Base-by-base conservation (phyloP, 1,284 basidiomycete species). In the Cutaneotrichosporon dermatis region DNA sequence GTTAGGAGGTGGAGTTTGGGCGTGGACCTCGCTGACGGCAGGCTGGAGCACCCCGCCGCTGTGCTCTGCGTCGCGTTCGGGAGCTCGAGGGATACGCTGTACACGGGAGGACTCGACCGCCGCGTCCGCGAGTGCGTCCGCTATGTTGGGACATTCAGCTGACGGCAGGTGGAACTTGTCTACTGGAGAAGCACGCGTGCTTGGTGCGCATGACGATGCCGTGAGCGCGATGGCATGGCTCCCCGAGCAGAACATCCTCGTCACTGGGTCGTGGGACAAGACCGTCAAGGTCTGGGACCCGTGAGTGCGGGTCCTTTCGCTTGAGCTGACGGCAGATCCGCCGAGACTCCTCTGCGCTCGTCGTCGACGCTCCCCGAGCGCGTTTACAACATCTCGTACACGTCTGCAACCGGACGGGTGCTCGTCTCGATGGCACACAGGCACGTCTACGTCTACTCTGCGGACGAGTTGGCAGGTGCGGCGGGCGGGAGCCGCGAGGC, bases 371-470 rank as follows among this genome's bases (percentile, higher is more conserved):
- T 92, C 2, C 90, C 91, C 0, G 88, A 91, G 72, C 87, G 92
- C 45, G 84, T 92, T 33, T 95, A 95, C 76, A 82, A 85, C 65
- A 84, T 94, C 77, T 73, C 74, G n/a, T 75, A 74, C 61, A 69
- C 76, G 13, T 58, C 75, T 2, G 56, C 72, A 1, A 71, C 76
- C 1, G 58, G 58, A 68, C 87, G 83, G 25, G 84, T 96, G 51
- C 90, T 96, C 33, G 87, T 95, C 16, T 89, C 89, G 1, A 90
- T 94, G 87, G 92, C 92, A 1, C 90, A 89, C 63, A 83, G 93
- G 4, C 79, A 91, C 11, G 92, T 96, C 67, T 84, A 88, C 71
- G 91, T 96, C 10, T 96, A 89, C 69, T 89, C 92, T 65, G 80
- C 91, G 9, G 81, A 87, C 39, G 86, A 86, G 65, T 87, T 95